Base-by-base conservation (phyloP, 2,329 filamentous ascomycete genomes). In the Corinectria fuckeliana region DNA sequence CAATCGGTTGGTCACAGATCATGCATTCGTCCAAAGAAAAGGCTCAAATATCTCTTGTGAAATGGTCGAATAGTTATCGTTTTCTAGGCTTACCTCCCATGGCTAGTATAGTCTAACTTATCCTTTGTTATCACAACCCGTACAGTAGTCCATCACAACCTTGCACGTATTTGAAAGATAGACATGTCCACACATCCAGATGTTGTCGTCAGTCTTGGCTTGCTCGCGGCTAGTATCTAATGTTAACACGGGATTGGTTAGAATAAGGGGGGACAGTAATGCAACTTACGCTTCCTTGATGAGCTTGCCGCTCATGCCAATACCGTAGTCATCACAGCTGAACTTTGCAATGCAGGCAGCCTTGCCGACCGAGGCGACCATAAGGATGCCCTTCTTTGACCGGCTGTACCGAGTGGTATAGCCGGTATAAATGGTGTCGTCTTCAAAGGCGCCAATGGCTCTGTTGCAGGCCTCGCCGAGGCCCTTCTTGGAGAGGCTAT, bases 211-310 rank as follows among this genome's bases (percentile, higher is more conserved):
- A 14, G 11, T 36, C 13, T 36, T 36, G 13, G 32, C 32, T n/a
- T 5, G 14, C 32, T 36, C 32, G 7, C 32, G 32, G 4, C 32
- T 36, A 36, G 11, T 14, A n/a, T 36, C 14, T 14, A 36, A 36
- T 13, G 32, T 36, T n/a, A 36, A 14, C 14, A 36, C 13, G 7
- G 11, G 14, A n/a, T n/a, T 14, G 4, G 14, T 36, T 14, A 36
- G 32, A 14, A 36, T 11, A 36, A 36, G 32, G 32, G 32, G 13
- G 3, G 32, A n/a, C n/a, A n/a, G n/a, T n/a, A n/a, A n/a, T 36
- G 16, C 21, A 28, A 55, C 52, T 41, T 55, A 55, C 52, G 52
- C 52, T n/a, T 55, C 52, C 20, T 55, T 55, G n/a, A 55, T 55
- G 30, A 34, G 25, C 11, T 51, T 51, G 11, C 48, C 48, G 9